phyloP scores from a whole-genome alignment of 2,329 filamentous ascomycete species.

The Nemania abortiva region DNA sequence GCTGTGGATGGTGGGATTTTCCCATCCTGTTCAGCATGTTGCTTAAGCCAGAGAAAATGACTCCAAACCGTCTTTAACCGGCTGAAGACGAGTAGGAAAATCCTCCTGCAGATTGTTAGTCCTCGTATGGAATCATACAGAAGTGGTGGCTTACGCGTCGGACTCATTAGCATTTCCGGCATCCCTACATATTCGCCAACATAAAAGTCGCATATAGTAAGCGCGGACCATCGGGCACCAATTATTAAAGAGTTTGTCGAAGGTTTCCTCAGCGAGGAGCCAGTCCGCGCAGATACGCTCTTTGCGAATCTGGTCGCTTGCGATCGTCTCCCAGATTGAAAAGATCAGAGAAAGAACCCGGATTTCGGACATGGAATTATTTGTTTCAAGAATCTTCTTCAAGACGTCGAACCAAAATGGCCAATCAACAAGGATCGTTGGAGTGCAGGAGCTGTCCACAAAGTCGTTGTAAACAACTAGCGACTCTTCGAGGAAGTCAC shows the following conservation, averaged over 20 bases:
- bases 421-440: slow-evolving; percentile 74
- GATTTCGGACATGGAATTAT: slow-evolving; percentile 92
- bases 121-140: slow-evolving; percentile 1
- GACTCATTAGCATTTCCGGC: slow-evolving; percentile 73
- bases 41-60: slow-evolving; percentile 81
- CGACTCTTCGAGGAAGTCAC: slow-evolving; percentile 89
- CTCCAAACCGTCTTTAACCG: slow-evolving; percentile 81
- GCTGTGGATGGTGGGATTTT: slow-evolving; percentile 76
- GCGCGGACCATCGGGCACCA: slow-evolving; percentile 97
- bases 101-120: slow-evolving; percentile 65
- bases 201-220: slow-evolving; percentile 90
- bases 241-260: slow-evolving; percentile 87
- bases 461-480: slow-evolving; percentile 70
- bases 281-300: slow-evolving; percentile 78
- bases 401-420: slow-evolving; percentile 87
- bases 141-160: slow-evolving; percentile 70
- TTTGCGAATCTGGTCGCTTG: slow-evolving; percentile 75
- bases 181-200: slow-evolving; percentile 87
- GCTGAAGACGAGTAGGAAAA: slow-evolving; percentile 75
- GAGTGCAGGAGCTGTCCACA: slow-evolving; percentile 56
- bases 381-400: slow-evolving; percentile 81
- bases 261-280: slow-evolving; percentile 79
- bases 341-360: slow-evolving; percentile 86
- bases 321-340: slow-evolving; percentile 80
- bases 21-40: slow-evolving; percentile 69